phyloP scores from a whole-genome alignment of 306 rosid genomes.

The Canavalia ensiformis region DNA sequence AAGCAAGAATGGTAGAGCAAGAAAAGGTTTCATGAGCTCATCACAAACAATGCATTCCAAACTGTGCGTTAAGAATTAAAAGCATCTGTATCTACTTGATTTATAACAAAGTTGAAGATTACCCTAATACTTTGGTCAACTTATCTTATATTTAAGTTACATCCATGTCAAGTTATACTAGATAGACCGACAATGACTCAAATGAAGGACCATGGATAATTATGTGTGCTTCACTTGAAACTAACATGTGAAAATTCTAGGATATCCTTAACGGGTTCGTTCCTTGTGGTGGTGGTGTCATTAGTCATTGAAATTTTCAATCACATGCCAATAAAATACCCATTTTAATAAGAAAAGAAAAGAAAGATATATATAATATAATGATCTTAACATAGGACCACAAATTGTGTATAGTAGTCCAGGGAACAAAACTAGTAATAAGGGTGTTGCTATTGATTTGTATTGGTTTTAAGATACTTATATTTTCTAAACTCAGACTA shows the following conservation, averaged over 20 bases:
- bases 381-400: slow-evolving; percentile 51
- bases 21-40: slow-evolving; percentile 46
- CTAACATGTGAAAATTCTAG: slow-evolving; percentile 23
- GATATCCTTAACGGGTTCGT: background rate
- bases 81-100: slow-evolving; percentile 31
- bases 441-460: slow-evolving; percentile 81
- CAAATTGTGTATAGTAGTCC: slow-evolving; percentile 65
- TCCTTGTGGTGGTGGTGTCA: background rate
- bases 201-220: background rate
- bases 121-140: slow-evolving; percentile 21
- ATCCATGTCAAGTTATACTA: background rate
- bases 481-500: slow-evolving; percentile 31
- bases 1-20: slow-evolving; percentile 33
- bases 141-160: background rate
- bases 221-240: slow-evolving; percentile 15
- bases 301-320: slow-evolving; percentile 36
- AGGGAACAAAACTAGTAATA: slow-evolving; percentile 81
- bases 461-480: background rate
- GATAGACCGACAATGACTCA: slow-evolving; percentile 14
- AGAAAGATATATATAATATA: background rate
- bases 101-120: slow-evolving; percentile 23
- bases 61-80: slow-evolving; percentile 33
- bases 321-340: slow-evolving; percentile 1
- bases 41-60: slow-evolving; percentile 49
- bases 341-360: slow-evolving; percentile 10